These are phyloP conservation scores for Aspergillus ruber DNA, from an alignment of 2,329 filamentous ascomycete genomes.

Conservation along the genomic window DNA sequence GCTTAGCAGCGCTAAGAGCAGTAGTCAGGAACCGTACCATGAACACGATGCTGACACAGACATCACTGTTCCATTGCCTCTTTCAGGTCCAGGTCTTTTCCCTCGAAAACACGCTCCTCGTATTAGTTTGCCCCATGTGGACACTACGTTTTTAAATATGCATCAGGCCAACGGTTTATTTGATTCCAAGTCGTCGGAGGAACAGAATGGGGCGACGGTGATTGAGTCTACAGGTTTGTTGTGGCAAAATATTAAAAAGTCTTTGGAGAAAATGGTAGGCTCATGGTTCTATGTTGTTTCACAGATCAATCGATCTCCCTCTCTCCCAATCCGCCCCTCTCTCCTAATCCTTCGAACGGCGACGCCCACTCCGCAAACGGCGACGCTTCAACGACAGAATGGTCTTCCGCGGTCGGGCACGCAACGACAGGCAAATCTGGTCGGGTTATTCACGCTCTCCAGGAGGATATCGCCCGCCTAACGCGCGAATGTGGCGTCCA, in stretches of 20 bases:
- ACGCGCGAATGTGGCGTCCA: constrained; percentile 42
- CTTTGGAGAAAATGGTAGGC: no score
- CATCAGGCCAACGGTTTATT: constrained; percentile 36
- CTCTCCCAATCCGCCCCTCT: constrained; percentile 1
- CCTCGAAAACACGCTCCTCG: constrained; percentile 22
- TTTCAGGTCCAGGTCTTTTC: constrained; percentile 14
- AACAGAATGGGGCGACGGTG: constrained; percentile 15
- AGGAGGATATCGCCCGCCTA: constrained; percentile 45
- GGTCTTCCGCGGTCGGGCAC: constrained; percentile 46
- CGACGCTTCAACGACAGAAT: constrained; percentile 31
- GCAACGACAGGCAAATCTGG: constrained; percentile 46
- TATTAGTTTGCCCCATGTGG: constrained; percentile 35
- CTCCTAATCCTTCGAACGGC: constrained; percentile 19
- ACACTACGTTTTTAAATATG: constrained; percentile 36
- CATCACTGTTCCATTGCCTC: constrained; percentile 10
- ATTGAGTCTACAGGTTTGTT: constrained; percentile 20
- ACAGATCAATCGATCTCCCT: constrained; percentile 2
- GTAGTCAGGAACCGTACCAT: not conserved
- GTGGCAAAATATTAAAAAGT: not conserved
- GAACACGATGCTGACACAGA: constrained; percentile 18
- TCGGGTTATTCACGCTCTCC: constrained; percentile 45
- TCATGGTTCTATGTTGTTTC: no score
- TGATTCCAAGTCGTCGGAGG: constrained; percentile 21
- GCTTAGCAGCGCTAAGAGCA: no score
- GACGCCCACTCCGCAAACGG: constrained; percentile 20